These are phyloP conservation scores for Russula dissimulans DNA, from an alignment of 768 basidiomycete genomes.

Conservation along the genomic window DNA sequence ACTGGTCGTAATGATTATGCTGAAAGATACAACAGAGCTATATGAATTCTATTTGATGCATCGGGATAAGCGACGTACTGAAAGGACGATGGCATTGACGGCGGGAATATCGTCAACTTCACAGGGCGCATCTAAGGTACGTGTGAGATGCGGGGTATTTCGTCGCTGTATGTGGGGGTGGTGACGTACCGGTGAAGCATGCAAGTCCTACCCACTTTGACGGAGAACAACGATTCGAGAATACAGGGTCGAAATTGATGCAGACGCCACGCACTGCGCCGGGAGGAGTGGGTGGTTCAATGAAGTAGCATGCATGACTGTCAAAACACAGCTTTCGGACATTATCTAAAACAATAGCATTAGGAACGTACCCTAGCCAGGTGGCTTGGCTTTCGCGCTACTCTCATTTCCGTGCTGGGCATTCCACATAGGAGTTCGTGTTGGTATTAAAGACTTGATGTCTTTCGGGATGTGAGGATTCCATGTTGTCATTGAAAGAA, in stretches of 20 bases:
- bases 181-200: constrained; percentile 27
- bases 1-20: constrained; percentile 35
- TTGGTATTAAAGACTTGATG: constrained; percentile 18
- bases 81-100: constrained; percentile 42
- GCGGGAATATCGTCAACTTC: constrained; percentile 37
- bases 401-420: constrained; percentile 1
- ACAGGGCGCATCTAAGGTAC: constrained; percentile 29
- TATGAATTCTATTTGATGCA: background rate
- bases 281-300: constrained; percentile 29
- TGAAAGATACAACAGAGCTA: background rate
- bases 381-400: constrained; percentile 16
- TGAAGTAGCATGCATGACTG: constrained; percentile 33
- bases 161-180: background rate
- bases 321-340: background rate
- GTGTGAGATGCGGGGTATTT: background rate
- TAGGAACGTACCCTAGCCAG: constrained; percentile 15
- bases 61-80: constrained; percentile 27
- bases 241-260: constrained; percentile 33
- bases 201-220: constrained; percentile 26
- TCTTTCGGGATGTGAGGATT: constrained; percentile 6
- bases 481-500: background rate
- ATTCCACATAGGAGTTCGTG: constrained; percentile 11
- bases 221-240: constrained; percentile 31
- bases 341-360: background rate
- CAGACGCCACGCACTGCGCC: constrained; percentile 30